Base-by-base conservation (phyloP, 2,329 filamentous ascomycete species). In the Geoglossum cookeanum region DNA sequence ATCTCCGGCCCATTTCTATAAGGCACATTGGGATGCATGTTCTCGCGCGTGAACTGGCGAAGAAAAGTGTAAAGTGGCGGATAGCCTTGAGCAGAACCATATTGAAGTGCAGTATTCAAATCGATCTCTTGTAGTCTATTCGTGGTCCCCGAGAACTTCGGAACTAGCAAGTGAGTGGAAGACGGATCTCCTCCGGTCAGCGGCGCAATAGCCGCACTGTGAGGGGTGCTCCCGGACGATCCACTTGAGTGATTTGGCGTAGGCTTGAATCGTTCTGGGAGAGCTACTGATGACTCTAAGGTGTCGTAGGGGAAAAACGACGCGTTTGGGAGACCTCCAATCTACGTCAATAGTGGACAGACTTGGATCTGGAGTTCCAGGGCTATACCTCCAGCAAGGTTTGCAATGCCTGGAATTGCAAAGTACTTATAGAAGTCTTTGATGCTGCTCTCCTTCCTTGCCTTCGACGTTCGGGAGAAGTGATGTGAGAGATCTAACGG, bases 371-470 rank as follows among this genome's bases (percentile, higher is more conserved):
- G 11, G 30, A 57, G 22, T 55, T n/a, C 22, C 52, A 47, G 29
- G 44, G 13, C 52, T 63, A 53, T 67, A 77, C 79, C 79, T 64
- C 79, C 79, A 9, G 79, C 79, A 42, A 82, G 67, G 63, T 83
- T 80, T 15, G 74, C 77, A 62, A 82, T 79, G 39, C 78, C 78
- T 0, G 79, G 79, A 56, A 81, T 79, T 9, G 64, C 61, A 64
- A 92, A 92, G 71, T 87, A 94, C 69, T 87, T 88, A 75, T 95
- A 95, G 68, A 90, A 87, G 42, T 76, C 66, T 73, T 95, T 95
- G 68, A 94, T 77, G 48, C 73, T 73, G 65, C 82, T 92, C 5
- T 78, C 73, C 5, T 73, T 63, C 7, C 87, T 78, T 52, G 78
- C 76, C 65, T 77, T 82, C 53, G 87, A 84, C 49, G 80, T 75